Evolutionary conservation across 495 filamentous ascomycete species (phyloP), one percentile per base, ranked within the genome.

Genomic region (Aspergillus leporis): DNA sequence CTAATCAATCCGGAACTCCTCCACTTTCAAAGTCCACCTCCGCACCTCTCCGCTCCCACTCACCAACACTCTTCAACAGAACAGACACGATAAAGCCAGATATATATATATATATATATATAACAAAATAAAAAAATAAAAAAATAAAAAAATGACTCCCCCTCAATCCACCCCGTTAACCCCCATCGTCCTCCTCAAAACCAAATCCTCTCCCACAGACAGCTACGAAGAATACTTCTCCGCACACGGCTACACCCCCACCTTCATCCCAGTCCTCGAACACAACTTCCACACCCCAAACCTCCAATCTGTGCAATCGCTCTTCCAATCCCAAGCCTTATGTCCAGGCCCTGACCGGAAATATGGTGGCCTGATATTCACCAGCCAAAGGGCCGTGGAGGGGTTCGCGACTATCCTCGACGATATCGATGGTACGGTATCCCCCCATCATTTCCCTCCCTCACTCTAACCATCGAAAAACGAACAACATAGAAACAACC

Each of bases 381-480:
- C 94, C 0, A 96, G 91, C 18, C 95, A 98, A 68, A 84, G 95
- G 19, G 90, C 94, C 6, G 94, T 97, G 12, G 94, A 97, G 64
- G 92, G 86, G 1, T 93, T 96, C 61, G 77, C 84, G 12, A 68
- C 78, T 31, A 76, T 93, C n/a, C 77, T 93, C n/a, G 72, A 75
- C 31, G 75, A 77, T 41, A 46, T 76, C 22, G 69, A 65, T 14
- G 55, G 74, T 77, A 64, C 32, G n/a, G 69, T 66, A n/a, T 48
- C 70, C 73, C 73, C 78, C 59, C 65, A n/a, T 62, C 76, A 76
- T 51, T 67, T 78, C 43, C 65, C 87, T 30, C 83, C 85, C 19
- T 68, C 91, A 10, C 40, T 64, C 12, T 66, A 19, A 54, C 58
- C 53, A 30, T 10, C 45, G 64, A 43, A 10, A 45, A 40, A 19